Evolutionary conservation across 75 land plant genomes (phyloP).

Genomic region (Gnetum montanum): DNA sequence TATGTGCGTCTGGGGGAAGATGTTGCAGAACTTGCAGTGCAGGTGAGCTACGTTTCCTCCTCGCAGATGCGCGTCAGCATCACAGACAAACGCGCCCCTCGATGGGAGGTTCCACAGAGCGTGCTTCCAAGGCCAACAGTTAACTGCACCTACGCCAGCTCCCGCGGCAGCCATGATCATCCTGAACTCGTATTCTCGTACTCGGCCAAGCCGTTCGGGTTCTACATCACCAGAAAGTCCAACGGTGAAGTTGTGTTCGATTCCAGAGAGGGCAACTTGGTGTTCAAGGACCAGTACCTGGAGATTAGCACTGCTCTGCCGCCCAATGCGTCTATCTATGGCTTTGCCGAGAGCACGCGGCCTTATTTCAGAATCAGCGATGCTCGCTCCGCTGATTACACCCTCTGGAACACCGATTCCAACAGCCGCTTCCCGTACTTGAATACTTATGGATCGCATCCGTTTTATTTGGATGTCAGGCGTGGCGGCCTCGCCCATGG

Average conservation of each 20-base stretch:
- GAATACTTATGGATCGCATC: conserved; percentile 62
- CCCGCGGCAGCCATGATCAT: neutral
- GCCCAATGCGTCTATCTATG: conserved; percentile 47
- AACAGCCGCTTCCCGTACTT: conserved; percentile 37
- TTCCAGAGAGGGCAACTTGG: conserved; percentile 27
- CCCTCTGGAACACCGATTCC: conserved; percentile 60
- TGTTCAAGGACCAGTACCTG: conserved; percentile 89
- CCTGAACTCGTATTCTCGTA: conserved; percentile 52
- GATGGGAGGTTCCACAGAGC: conserved; percentile 84
- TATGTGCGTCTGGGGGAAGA: too few species aligned
- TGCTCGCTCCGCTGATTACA: conserved; percentile 35
- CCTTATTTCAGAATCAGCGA: conserved; percentile 45
- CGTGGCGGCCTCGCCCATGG: conserved; percentile 48
- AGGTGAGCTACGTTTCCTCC: conserved; percentile 55
- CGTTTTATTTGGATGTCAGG: conserved; percentile 26
- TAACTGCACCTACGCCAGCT: conserved; percentile 7
- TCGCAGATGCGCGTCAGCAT: conserved; percentile 61
- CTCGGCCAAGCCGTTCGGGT: conserved; percentile 62
- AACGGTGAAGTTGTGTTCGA: conserved; percentile 68
- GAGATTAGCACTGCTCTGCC: conserved; percentile 71
- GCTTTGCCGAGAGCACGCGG: conserved; percentile 81
- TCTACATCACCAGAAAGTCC: conserved; percentile 47
- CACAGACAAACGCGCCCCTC: conserved; percentile 43
- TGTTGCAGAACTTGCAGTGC: too few species aligned
- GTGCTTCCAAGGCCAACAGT: conserved; percentile 37